phyloP scores from a whole-genome alignment of 2,329 filamentous ascomycete species.

The Trichophyton schoenleinii region DNA sequence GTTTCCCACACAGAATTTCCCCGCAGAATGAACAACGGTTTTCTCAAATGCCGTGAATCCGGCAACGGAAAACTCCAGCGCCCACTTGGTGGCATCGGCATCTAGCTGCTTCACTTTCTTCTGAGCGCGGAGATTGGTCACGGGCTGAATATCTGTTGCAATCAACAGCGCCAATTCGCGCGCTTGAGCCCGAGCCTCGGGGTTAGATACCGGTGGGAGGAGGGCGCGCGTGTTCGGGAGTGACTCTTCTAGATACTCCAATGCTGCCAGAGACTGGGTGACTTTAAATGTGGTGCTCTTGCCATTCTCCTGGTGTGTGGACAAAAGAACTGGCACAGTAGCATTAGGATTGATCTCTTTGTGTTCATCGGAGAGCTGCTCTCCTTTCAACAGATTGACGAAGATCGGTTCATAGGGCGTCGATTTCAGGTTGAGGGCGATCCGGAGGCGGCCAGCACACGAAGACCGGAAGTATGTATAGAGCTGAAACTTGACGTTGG shows the following conservation, averaged over 20 bases:
- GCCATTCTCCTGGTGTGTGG: constrained; percentile 10
- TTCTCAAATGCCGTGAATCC: constrained; percentile 48
- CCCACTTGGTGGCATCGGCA: constrained; percentile 36
- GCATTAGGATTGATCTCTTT: constrained; percentile 41
- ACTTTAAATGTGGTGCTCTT: constrained; percentile 29
- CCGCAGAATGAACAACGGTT: constrained; percentile 29
- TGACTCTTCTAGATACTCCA: constrained; percentile 51
- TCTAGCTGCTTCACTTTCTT: constrained; percentile 37
- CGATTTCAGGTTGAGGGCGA: constrained; percentile 45
- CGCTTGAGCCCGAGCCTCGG: constrained; percentile 37
- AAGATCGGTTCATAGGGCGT: constrained; percentile 37
- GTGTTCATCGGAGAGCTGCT: constrained; percentile 39
- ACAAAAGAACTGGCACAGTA: constrained; percentile 43
- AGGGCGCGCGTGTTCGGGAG: constrained; percentile 31
- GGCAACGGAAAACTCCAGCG: constrained; percentile 38
- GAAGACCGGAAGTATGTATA: constrained; percentile 53
- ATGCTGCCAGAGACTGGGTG: constrained; percentile 46
- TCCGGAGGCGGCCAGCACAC: constrained; percentile 49
- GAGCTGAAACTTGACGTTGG: constrained; percentile 25
- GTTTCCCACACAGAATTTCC: constrained; percentile 45
- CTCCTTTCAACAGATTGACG: constrained; percentile 44
- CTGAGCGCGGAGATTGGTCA: constrained; percentile 46
- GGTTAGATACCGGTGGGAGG: constrained; percentile 34
- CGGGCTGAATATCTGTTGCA: constrained; percentile 46
- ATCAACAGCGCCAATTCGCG: constrained; percentile 45